phyloP scores from a whole-genome alignment of 2,329 filamentous ascomycete genomes.

The Macrophomina phaseolina region DNA sequence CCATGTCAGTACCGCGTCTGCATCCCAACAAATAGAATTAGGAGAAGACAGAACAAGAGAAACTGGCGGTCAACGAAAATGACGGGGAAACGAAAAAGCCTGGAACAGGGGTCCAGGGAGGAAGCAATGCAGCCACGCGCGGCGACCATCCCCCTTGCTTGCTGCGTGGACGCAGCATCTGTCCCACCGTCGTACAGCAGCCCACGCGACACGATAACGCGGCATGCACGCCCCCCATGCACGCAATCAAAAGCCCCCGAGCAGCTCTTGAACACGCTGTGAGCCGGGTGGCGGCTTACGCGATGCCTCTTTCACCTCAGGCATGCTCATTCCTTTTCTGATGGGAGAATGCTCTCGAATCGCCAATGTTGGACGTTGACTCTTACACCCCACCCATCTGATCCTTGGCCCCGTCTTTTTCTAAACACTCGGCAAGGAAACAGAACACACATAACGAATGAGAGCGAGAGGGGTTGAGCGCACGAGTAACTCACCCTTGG shows the following conservation, averaged over 20 bases:
- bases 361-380: too few species aligned
- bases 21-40: background rate
- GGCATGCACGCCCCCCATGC: background rate
- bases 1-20: background rate
- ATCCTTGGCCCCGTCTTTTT: background rate
- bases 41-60: background rate
- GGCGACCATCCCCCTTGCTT: background rate
- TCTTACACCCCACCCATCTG: too few species aligned
- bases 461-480: too few species aligned
- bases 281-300: background rate
- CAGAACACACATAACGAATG: background rate
- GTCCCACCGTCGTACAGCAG: slow-evolving; percentile 1
- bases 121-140: slow-evolving; percentile 14
- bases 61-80: background rate
- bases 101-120: background rate
- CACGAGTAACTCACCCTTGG: background rate
- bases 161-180: slow-evolving; percentile 10
- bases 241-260: background rate
- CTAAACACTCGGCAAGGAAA: background rate
- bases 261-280: background rate
- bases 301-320: too few species aligned
- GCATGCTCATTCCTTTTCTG: too few species aligned
- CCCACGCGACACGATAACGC: background rate
- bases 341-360: too few species aligned
- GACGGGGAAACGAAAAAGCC: background rate